phyloP scores from a whole-genome alignment of 2,329 filamentous ascomycete genomes.

The Lachnellula subtilissima region DNA sequence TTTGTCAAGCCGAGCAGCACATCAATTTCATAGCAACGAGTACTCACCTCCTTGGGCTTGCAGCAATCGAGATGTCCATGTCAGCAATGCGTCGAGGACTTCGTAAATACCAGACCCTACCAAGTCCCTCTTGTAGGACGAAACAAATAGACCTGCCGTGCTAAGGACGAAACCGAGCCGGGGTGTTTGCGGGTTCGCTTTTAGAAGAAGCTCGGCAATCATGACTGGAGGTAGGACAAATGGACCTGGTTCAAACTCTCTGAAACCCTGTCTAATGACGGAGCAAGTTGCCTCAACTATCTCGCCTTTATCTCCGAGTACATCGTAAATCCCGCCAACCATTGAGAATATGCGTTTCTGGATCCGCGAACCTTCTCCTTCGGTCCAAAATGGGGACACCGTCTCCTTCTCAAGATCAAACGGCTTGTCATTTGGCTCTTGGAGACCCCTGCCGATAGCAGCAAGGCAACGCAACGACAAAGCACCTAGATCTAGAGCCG shows the following conservation, averaged over 20 bases:
- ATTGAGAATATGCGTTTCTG: slow-evolving; percentile 48
- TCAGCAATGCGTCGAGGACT: slow-evolving; percentile 49
- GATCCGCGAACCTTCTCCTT: slow-evolving; percentile 42
- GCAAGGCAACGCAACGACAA: slow-evolving; percentile 61
- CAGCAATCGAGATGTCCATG: slow-evolving; percentile 60
- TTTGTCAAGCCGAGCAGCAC: no score
- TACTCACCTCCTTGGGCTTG: slow-evolving; percentile 54
- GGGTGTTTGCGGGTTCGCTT: slow-evolving; percentile 55
- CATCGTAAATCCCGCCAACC: slow-evolving; percentile 43
- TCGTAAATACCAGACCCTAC: slow-evolving; percentile 41
- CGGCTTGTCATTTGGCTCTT: slow-evolving; percentile 60
- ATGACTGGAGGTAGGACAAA: slow-evolving; percentile 68
- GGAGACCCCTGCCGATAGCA: slow-evolving; percentile 67
- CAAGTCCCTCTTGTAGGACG: slow-evolving; percentile 47
- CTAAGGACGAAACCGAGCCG: slow-evolving; percentile 65
- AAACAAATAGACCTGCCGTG: slow-evolving; percentile 66
- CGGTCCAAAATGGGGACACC: slow-evolving; percentile 43
- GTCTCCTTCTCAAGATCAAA: slow-evolving; percentile 60
- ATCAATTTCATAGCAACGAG: neutral
- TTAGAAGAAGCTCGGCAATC: slow-evolving; percentile 62
- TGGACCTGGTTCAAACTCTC: slow-evolving; percentile 67
- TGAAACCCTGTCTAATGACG: slow-evolving; percentile 69
- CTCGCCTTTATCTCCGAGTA: slow-evolving; percentile 59
- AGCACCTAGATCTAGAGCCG: slow-evolving; percentile 34
- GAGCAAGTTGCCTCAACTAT: slow-evolving; percentile 67